Evolutionary conservation across 176 grass and related monocot species (phyloP).

Genomic region (Puccinellia tenuiflora): DNA sequence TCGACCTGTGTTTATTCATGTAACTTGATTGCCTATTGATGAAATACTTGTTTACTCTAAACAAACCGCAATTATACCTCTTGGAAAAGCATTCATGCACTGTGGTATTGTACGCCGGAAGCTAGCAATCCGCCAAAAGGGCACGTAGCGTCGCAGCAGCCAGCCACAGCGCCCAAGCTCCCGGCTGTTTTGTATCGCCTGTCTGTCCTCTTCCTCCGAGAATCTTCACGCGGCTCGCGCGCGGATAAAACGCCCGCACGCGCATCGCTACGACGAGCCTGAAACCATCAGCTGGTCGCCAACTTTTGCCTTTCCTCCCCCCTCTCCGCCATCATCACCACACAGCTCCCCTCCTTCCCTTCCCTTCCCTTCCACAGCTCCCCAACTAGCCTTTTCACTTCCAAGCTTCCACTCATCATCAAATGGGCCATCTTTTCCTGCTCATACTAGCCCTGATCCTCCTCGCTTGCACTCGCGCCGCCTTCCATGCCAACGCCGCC

Average conservation of each 20-base stretch:
- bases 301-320: conserved; percentile 37
- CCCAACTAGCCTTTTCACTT: background rate
- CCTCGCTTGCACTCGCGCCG: background rate
- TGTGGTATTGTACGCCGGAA: background rate
- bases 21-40: too few relatives aligned
- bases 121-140: conserved; percentile 5
- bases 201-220: conserved; percentile 27
- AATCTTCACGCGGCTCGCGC: conserved; percentile 23
- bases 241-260: conserved; percentile 47
- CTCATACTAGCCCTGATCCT: conserved; percentile 29
- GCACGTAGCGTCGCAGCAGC: background rate
- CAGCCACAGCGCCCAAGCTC: background rate
- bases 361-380: background rate
- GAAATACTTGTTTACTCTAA: too few relatives aligned
- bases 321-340: background rate
- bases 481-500: background rate
- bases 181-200: conserved; percentile 28
- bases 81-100: background rate
- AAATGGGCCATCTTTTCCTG: conserved; percentile 32
- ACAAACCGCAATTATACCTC: too few relatives aligned
- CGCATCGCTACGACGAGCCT: background rate
- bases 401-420: background rate
- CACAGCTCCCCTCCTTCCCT: background rate
- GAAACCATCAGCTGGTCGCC: conserved; percentile 11
- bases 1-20: too few relatives aligned